Conservation (phyloP, 257 asterid species). For the Solanum acaule region DNA sequence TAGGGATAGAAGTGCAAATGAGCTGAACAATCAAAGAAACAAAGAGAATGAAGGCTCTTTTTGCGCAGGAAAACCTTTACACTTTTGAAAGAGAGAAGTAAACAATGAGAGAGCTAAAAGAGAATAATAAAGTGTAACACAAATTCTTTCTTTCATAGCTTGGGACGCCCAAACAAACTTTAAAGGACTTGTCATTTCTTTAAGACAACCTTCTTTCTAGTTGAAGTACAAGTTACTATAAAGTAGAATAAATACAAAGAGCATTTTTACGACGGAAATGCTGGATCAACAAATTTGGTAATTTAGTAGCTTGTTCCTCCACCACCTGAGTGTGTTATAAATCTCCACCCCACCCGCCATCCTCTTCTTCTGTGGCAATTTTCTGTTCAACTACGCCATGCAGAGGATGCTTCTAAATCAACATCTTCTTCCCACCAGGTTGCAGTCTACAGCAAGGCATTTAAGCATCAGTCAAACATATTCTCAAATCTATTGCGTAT, state of each 20-base stretch:
- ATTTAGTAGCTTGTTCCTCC: neutral
- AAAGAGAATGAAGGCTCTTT: neutral
- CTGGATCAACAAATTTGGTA: neutral
- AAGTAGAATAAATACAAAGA: neutral
- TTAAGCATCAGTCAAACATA: neutral
- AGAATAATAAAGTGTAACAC: neutral
- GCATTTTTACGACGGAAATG: neutral
- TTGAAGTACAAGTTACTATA: neutral
- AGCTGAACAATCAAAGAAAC: neutral
- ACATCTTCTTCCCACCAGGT: conserved; percentile 97
- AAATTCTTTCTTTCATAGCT: neutral
- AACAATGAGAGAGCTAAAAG: neutral
- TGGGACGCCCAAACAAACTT: neutral
- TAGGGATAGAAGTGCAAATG: neutral
- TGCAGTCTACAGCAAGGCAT: conserved; percentile 35
- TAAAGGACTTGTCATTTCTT: neutral
- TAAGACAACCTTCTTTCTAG: neutral
- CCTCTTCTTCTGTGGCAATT: neutral
- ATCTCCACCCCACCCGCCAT: neutral
- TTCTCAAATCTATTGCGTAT: neutral
- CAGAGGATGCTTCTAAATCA: conserved; percentile 63
- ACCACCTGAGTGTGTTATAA: neutral
- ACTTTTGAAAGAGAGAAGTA: neutral
- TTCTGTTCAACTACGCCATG: conserved; percentile 74
- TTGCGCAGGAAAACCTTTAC: neutral